Evolutionary conservation across 2,329 filamentous ascomycete genomes (phyloP).

Genomic region (Verticillium nonalfalfae): DNA sequence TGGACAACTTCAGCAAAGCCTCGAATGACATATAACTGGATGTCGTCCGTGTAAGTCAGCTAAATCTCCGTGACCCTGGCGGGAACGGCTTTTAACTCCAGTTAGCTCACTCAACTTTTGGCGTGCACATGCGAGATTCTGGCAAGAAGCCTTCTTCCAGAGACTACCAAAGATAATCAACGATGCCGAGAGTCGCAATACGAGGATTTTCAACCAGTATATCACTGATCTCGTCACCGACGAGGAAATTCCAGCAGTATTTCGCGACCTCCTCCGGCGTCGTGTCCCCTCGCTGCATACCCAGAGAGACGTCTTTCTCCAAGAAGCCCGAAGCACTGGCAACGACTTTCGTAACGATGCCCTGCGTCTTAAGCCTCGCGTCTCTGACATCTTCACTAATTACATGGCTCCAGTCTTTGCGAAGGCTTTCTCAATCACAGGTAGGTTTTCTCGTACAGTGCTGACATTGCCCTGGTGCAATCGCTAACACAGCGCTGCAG

Average conservation of each 20-base stretch:
- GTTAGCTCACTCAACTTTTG: neutral
- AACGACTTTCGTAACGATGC: neutral
- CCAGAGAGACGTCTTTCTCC: neutral
- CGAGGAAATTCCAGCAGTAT: neutral
- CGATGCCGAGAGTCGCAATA: neutral
- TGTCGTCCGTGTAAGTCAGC: constrained; percentile 1
- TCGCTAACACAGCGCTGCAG: neutral
- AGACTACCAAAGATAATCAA: neutral
- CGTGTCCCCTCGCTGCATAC: neutral
- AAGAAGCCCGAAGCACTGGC: neutral
- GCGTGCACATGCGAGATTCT: neutral
- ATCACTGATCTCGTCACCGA: neutral
- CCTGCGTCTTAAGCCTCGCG: neutral
- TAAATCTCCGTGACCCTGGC: neutral
- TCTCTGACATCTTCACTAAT: neutral
- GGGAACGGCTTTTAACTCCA: neutral
- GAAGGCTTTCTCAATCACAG: neutral
- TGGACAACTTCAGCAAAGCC: neutral
- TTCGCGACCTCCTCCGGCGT: neutral
- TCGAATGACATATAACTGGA: constrained; percentile 1
- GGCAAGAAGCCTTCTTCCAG: neutral
- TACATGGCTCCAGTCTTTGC: constrained; percentile 1
- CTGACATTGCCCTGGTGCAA: neutral
- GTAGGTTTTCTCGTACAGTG: neutral
- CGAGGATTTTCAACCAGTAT: neutral